Evolutionary conservation across 208 protist species (phyloP), one percentile per base, ranked within the genome.

Genomic region (Vickermania spadyakhi): DNA sequence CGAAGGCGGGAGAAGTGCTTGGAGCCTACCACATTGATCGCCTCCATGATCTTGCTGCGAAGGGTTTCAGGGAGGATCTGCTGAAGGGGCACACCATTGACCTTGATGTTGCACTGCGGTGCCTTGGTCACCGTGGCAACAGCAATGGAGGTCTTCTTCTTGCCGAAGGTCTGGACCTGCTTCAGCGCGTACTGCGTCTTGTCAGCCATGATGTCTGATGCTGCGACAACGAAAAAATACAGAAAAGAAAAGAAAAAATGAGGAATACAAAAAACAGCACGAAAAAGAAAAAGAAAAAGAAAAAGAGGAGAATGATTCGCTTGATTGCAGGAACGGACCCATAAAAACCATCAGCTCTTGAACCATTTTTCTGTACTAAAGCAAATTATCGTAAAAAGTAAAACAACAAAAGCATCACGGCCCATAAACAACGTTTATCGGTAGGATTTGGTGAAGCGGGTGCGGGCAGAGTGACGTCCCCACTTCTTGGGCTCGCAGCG

Each of bases 401-500:
- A n/a, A n/a, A n/a, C n/a, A n/a, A n/a, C n/a, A n/a, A n/a, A n/a
- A n/a, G n/a, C n/a, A n/a, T n/a, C n/a, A n/a, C 31, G 18, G 26
- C 18, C 11, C 11, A 55, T 11, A 53, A 7, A 52, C 36, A 55
- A 56, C 21, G 53, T 56, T 75, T 98, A 99, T 91, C 98, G 92
- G 93, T 99, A 99, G 50, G 98, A 99, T 89, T 99, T 99, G 79
- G 99, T 98, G 89, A 96, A 97, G 77, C 98, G 86, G 22, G 98
- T 96, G 71, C 99, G 95, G 73, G 98, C 98, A 95, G 97, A 98
- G 70, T 93, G 96, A 84, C 98, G 98, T 71, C 98, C 99, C 84
- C 99, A 99, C 84, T 99, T 99, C 98, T 99, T 99, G 62, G 98
- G 93, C 88, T 99, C 98, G 83, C 93, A 97, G 76, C 98, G 93